A percentile compares a stretch with the other conserved stretches of the same genome.
These are phyloP conservation scores for Neocucurbitaria cava DNA, from an alignment of 2,329 filamentous ascomycete genomes.

Conservation along the genomic window DNA sequence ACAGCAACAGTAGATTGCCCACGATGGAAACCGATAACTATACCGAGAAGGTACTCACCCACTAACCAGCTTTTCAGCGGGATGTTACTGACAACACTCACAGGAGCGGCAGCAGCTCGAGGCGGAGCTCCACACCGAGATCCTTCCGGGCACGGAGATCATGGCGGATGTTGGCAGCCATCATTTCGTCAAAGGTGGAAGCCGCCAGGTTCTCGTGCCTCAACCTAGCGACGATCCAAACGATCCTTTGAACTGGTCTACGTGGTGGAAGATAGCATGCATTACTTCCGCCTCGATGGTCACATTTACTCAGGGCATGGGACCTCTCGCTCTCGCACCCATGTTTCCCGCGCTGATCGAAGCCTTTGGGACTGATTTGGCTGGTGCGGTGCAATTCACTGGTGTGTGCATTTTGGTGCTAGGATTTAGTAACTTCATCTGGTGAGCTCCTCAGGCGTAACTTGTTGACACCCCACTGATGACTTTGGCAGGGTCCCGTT, in stretches of 20 bases:
- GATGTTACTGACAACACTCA: background rate
- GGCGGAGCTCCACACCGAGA: constrained; percentile 60
- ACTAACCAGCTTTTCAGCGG: too few species aligned
- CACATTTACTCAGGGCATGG: constrained; percentile 62
- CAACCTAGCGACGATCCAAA: constrained; percentile 60
- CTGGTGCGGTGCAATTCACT: constrained; percentile 63
- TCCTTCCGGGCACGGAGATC: constrained; percentile 65
- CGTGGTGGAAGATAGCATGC: constrained; percentile 57
- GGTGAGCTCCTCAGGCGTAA: constrained; percentile 46
- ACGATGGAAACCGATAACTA: constrained; percentile 16
- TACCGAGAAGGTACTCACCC: constrained; percentile 14
- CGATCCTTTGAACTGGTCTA: constrained; percentile 63
- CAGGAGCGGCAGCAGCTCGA: constrained; percentile 58
- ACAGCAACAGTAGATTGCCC: background rate
- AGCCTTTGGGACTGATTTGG: constrained; percentile 61
- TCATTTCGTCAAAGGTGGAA: constrained; percentile 66
- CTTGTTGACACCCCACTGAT: constrained; percentile 1
- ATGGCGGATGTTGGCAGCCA: constrained; percentile 68
- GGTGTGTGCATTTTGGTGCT: constrained; percentile 64
- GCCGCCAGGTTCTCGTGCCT: constrained; percentile 59
- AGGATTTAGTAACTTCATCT: constrained; percentile 67
- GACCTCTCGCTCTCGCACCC: constrained; percentile 62
- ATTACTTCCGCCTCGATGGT: constrained; percentile 56
- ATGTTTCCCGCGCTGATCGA: constrained; percentile 67
- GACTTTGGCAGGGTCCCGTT: constrained; percentile 58